Evolutionary conservation across 2,329 filamentous ascomycete genomes (phyloP), one percentile per base, ranked within the genome.

Genomic region (Parastagonospora avenae): DNA sequence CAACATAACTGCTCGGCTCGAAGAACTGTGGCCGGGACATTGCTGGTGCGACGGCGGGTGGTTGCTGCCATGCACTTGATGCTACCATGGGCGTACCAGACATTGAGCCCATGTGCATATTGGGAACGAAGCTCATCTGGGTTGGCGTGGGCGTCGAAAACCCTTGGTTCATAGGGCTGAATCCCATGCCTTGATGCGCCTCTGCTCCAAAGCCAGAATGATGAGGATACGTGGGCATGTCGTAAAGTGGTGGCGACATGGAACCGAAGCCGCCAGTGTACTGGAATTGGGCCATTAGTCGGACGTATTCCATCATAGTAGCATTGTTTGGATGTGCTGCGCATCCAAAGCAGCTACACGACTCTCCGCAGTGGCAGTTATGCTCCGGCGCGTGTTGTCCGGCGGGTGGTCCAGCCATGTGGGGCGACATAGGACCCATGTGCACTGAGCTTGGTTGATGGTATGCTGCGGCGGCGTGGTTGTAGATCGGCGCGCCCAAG

Each of bases 261-360:
- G 60, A 43, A 29, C 68, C 68, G 41, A 71, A 70, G 4, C 62
- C 66, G 12, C 71, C 71, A 8, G 63, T 67, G 45, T 63, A 71
- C 57, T 71, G 70, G 38, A 63, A 73, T 7, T 72, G 63, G 29
- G 70, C 67, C 68, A 74, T 74, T 0, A 65, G 56, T 6, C 79
- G 75, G 2, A 86, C 77, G 50, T 80, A 77, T 40, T 79, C 73
- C 76, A 77, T 80, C 43, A 83, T 89, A 16, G 85, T 82, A 7
- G 83, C 78, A 59, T 89, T 89, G 63, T 85, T 87, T 10, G 87
- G 85, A 66, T 89, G 86, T 2, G 83, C 83, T 4, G 85, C 79
- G 65, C 87, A 90, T 9, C 86, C 87, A 31, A 89, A 76, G 64
- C 87, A 90, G 58, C 85, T 80, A 58, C 87, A 90, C 27, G 76